Evolutionary conservation across 2,329 filamentous ascomycete species (phyloP), one percentile per base, ranked within the genome.

Genomic region (Hysterium pulicare): DNA sequence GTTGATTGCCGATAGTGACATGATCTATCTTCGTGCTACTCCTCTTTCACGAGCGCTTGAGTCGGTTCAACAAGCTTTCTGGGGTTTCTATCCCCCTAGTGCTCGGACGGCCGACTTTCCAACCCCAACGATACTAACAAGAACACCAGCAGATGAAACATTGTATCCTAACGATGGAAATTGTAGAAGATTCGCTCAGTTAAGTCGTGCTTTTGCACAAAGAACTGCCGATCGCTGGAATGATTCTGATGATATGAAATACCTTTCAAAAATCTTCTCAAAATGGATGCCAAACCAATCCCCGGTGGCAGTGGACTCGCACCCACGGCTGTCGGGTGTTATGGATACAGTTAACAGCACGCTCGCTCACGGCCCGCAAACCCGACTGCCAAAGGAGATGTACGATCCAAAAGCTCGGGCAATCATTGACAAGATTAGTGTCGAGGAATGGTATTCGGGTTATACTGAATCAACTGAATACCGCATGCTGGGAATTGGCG

Each of bases 321-420:
- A 84, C 46, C 93, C 93, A 0, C 78, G 90, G 33, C 74, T 97
- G 10, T 90, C 83, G 5, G 93, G 93, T 40, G 85, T 98, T 57
- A 89, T 95, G 86, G 93, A 98, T 69, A 93, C 88, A 0, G 79
- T 97, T 59, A 97, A 96, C 62, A 82, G 88, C 5, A 95, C 89
- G 0, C 74, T 86, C 10, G 91, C 90, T 2, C 93, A 97, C 62
- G 88, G 87, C 0, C 80, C 86, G 0, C 78, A 79, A 9, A 96
- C 90, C 0, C 82, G 77, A 34, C 76, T 97, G 2, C 93, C 93
- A 0, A 73, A 76, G 8, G 86, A 90, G 49, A 97, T 98, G 66
- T 97, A 97, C 67, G 89, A 96, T 59, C 62, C 76, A 15, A 84
- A 83, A 58, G 81, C 78, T 3, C 76, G 81, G 38, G 74, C 75